These are phyloP conservation scores for Grammothele lineata DNA, from an alignment of 768 basidiomycete species.

Conservation along the genomic window DNA sequence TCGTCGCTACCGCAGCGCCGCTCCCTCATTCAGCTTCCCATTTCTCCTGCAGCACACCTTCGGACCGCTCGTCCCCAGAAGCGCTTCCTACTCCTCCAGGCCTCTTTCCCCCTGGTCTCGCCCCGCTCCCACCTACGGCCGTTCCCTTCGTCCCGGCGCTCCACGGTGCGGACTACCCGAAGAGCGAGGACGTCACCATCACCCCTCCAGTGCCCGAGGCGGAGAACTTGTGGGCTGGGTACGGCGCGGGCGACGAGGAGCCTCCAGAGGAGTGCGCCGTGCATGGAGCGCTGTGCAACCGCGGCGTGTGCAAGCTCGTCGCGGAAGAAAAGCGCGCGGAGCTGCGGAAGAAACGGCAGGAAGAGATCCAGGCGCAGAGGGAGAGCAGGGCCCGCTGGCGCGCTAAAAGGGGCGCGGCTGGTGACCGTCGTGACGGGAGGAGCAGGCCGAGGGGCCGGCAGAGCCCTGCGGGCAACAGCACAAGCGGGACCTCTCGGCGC, in stretches of 20 bases:
- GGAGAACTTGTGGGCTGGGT: not conserved
- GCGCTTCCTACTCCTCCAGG: conserved; percentile 15
- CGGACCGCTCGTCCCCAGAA: not conserved
- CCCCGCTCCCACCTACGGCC: conserved; percentile 22
- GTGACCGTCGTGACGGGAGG: too few species aligned
- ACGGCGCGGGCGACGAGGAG: not conserved
- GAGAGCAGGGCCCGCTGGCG: not conserved
- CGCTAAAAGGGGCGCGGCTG: not conserved
- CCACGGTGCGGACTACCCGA: conserved; percentile 4
- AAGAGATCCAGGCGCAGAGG: not conserved
- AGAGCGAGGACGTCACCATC: not conserved
- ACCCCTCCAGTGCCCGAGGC: too few species aligned
- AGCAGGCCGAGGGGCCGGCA: too few species aligned
- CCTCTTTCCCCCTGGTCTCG: conserved; percentile 14
- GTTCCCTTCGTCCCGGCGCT: conserved; percentile 23
- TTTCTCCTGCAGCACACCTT: too few species aligned
- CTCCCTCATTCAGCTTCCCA: too few species aligned
- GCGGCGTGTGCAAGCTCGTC: conserved; percentile 9
- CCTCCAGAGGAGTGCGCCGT: not conserved
- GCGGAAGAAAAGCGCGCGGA: conserved; percentile 6
- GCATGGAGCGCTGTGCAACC: conserved; percentile 8
- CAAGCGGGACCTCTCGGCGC: too few species aligned
- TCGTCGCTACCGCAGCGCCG: not conserved
- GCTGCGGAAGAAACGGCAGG: not conserved
- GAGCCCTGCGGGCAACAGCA: too few species aligned